Evolutionary conservation across 1,284 basidiomycete genomes (phyloP), one percentile per base, ranked within the genome.

Genomic region (Singerocomus inundabilis): DNA sequence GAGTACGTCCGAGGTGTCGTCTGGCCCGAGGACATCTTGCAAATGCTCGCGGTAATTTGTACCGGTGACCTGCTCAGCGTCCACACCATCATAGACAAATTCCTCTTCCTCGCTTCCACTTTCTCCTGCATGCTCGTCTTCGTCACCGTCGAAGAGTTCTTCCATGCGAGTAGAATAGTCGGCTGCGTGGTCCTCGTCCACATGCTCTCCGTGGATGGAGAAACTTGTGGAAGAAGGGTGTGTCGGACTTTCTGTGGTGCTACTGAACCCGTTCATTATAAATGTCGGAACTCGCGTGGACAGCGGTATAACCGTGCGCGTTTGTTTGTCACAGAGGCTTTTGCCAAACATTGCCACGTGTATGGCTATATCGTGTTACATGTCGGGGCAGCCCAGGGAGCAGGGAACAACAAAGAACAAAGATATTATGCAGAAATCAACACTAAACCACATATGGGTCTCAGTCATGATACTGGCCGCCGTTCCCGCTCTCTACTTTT

Each of bases 121-220:
- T 5, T 67, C 70, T n/a, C 70, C 70, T 8, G 63, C 66, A 9
- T 70, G 67, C 26, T 64, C 66, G 15, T 66, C 70, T 28, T 70
- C 64, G 42, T 76, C 76, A 39, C 75, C 80, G 44, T 73, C 76
- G 47, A 91, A 77, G 25, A 90, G 72, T 57, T 91, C 88, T 42
- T 82, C 83, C 79, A 91, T 83, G 52, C 80, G 83, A 36, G 81
- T 72, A 7, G 85, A 80, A 62, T 91, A 91, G 64, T 85, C 81
- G 3, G 79, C 82, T 21, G 56, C 65, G 51, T 72, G 57, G 47
- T 64, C 65, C 15, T 70, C 67, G 18, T 62, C 62, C 41, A 58
- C 64, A 15, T 58, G 64, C 10, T 68, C 67, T 29, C 68, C 70
- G 25, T 58, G 67, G 21, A 61, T 66, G 18, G 59, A 61, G 38